phyloP scores from a whole-genome alignment of 2,329 filamentous ascomycete species.

The Rhytidhysteron rufulum region DNA sequence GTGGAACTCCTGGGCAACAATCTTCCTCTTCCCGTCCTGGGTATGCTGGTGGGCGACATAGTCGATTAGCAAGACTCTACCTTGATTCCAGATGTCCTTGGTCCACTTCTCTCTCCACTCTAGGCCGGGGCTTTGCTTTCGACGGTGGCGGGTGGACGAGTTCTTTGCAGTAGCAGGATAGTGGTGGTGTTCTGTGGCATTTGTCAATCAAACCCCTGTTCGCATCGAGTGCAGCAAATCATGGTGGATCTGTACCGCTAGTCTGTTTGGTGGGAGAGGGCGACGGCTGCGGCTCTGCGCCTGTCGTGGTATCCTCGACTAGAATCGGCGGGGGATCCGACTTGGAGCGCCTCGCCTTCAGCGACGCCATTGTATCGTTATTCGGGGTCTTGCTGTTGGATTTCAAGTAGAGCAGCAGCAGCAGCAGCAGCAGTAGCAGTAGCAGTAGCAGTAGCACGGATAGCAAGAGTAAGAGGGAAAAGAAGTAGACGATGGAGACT shows the following conservation, averaged over 20 bases:
- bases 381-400: too few relatives aligned
- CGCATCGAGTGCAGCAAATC: too few relatives aligned
- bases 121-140: constrained; percentile 32
- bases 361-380: too few relatives aligned
- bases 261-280: constrained; percentile 13
- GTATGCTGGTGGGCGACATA: constrained; percentile 41
- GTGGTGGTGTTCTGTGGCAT: too few relatives aligned
- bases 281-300: constrained; percentile 17
- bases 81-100: constrained; percentile 34
- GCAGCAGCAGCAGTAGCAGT: too few relatives aligned
- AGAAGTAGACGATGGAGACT: too few relatives aligned
- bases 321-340: constrained; percentile 30
- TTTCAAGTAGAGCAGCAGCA: too few relatives aligned
- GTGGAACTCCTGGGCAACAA: constrained; percentile 47
- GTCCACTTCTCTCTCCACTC: constrained; percentile 36
- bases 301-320: constrained; percentile 30
- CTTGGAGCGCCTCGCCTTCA: constrained; percentile 8
- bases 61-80: constrained; percentile 51
- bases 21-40: constrained; percentile 38
- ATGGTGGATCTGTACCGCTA: too few relatives aligned
- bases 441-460: too few relatives aligned
- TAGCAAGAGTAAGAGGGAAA: too few relatives aligned
- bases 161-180: too few relatives aligned
- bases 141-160: constrained; percentile 20
- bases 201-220: too few relatives aligned